Percentiles rank a stretch among this genome's conserved stretches.
Conservation (phyloP, 352 stramenopile species). For the Phytophthora sp. region DNA sequence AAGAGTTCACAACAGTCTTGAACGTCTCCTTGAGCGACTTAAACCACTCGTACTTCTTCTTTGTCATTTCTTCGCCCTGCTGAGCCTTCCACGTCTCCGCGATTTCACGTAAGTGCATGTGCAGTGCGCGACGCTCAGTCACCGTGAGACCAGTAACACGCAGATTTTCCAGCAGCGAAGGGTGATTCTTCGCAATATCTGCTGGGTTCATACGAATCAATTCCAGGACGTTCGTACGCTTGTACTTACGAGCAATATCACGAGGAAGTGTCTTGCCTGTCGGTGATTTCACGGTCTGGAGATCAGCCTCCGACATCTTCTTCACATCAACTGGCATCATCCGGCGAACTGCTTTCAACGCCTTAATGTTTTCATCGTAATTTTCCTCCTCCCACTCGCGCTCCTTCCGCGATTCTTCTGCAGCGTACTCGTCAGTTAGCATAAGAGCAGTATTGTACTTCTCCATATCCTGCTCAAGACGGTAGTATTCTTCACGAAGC, state of each 20-base stretch:
- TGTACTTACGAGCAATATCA: constrained; percentile 90
- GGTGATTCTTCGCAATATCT: constrained; percentile 90
- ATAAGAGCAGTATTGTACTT: constrained; percentile 94
- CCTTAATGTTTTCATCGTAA: constrained; percentile 83
- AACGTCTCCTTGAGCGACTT: constrained; percentile 93
- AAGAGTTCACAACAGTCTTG: constrained; percentile 92
- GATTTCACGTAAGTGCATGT: constrained; percentile 88
- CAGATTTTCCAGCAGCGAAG: constrained; percentile 90
- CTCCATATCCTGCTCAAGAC: constrained; percentile 94
- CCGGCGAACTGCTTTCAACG: constrained; percentile 87
- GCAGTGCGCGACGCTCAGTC: constrained; percentile 88
- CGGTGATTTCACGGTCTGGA: constrained; percentile 68
- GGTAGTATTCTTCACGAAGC: constrained; percentile 93
- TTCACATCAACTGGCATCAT: constrained; percentile 94
- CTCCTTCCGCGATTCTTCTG: constrained; percentile 91
- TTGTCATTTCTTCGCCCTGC: constrained; percentile 92
- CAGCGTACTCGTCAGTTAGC: constrained; percentile 92
- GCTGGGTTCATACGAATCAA: constrained; percentile 86
- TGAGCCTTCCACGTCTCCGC: constrained; percentile 88
- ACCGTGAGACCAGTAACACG: constrained; percentile 91
- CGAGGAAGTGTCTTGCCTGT: constrained; percentile 82
- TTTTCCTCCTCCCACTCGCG: constrained; percentile 93
- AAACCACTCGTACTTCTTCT: constrained; percentile 93
- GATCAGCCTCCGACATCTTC: constrained; percentile 89
- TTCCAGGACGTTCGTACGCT: constrained; percentile 93